phyloP scores from a whole-genome alignment of 1,284 basidiomycete genomes.

The Leccinum griseonigrum region DNA sequence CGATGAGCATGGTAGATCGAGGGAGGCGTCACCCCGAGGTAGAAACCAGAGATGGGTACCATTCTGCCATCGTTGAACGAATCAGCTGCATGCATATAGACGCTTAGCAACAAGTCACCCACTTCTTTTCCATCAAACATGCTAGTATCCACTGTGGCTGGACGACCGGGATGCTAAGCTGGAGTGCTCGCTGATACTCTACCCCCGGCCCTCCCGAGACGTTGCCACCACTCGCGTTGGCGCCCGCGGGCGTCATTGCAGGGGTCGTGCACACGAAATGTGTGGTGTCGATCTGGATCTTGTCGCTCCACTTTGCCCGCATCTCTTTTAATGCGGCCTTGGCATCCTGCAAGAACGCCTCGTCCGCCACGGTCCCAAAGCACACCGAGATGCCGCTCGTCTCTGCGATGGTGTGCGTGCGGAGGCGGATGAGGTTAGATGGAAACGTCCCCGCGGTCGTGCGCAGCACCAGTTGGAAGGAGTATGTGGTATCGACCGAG shows the following conservation, averaged over 20 bases:
- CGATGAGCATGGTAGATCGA: constrained; percentile 48
- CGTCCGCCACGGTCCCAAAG: constrained; percentile 85
- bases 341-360: constrained; percentile 71
- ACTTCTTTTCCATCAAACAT: constrained; percentile 81
- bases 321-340: constrained; percentile 79
- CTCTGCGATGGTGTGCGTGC: constrained; percentile 91
- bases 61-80: constrained; percentile 51
- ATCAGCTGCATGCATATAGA: neutral
- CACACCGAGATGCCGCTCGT: constrained; percentile 91
- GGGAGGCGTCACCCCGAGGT: constrained; percentile 66
- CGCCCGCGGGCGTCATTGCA: constrained; percentile 60
- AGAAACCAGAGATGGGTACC: constrained; percentile 80
- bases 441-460: constrained; percentile 88
- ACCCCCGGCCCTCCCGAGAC: constrained; percentile 61
- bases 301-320: constrained; percentile 82
- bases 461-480: constrained; percentile 87
- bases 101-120: constrained; percentile 26
- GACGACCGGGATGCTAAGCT: constrained; percentile 87
- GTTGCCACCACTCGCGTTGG: constrained; percentile 47
- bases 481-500: constrained; percentile 84
- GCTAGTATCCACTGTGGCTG: constrained; percentile 90
- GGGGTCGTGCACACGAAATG: constrained; percentile 95
- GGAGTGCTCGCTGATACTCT: constrained; percentile 88
- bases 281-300: constrained; percentile 94
- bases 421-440: constrained; percentile 77